Evolutionary conservation across 441 rosid species (phyloP), one percentile per base, ranked within the genome.

Genomic region (Melastoma candidum): DNA sequence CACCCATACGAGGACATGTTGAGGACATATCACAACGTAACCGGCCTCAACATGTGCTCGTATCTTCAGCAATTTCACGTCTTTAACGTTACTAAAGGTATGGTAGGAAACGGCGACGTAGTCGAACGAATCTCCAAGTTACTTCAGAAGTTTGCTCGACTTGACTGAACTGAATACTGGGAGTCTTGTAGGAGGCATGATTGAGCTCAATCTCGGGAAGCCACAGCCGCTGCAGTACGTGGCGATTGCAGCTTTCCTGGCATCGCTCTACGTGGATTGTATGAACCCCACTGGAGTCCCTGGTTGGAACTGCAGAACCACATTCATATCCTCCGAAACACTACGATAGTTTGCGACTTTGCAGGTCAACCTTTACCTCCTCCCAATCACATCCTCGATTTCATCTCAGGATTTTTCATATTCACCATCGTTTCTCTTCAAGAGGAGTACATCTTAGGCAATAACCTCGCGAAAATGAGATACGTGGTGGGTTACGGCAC

Each of bases 1-100:
- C 84, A 84, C 41, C 93, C 97, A 1, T 84, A 84, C 4, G 97
- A 89, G 73, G 88, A 82, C 63, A 84, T 82, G 90, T 56, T 89
- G 47, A 50, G 49, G 2, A 78, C 67, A 80, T 85, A 89, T 60
- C 95, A 89, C 43, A 79, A 84, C 17, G 77, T 70, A 10, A 85
- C 95, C 12, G 69, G 56, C 53, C 70, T 80, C 5, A 78, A 67
- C 44, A 80, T 85, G 90, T 89, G 95, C 17, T 77, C 97, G 25
- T 85, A 84, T 63, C 82, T 86, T 12, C 69, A 64, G 11, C 77
- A 69, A 49, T 82, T 72, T 70, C 46, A 62, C 0, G 80, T 74
- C 46, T 86, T 82, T 78, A 85, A 89, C 71, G 22, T 17, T 17
- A 17, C 22, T 17, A 17, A 17, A 17, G 22, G 22, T 17, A 1